These are phyloP conservation scores for Tetrapisispora fleetii DNA, from an alignment of 805 yeast species.

Conservation along the genomic window DNA sequence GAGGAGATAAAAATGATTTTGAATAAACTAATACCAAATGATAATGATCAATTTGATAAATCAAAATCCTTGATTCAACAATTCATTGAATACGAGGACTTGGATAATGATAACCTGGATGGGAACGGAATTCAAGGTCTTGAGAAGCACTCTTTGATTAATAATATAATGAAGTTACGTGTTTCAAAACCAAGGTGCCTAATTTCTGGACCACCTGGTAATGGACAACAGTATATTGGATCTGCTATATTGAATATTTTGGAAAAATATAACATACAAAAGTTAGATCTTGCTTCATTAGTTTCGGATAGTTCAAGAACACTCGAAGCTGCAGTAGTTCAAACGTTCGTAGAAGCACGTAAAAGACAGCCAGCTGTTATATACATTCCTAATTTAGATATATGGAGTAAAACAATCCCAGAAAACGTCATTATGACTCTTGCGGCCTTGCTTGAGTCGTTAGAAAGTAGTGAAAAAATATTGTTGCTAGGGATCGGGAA, in stretches of 20 bases:
- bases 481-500: slow-evolving; percentile 68
- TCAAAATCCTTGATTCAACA: slow-evolving; percentile 26
- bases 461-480: slow-evolving; percentile 63
- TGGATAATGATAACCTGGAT: slow-evolving; percentile 17
- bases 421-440: slow-evolving; percentile 64
- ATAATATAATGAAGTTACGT: slow-evolving; percentile 44
- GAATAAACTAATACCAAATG: slow-evolving; percentile 51
- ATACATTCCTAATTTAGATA: slow-evolving; percentile 71
- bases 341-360: slow-evolving; percentile 75
- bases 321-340: slow-evolving; percentile 76
- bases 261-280: slow-evolving; percentile 86
- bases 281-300: slow-evolving; percentile 68
- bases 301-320: slow-evolving; percentile 72
- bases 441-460: slow-evolving; percentile 53
- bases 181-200: slow-evolving; percentile 74
- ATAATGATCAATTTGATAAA: slow-evolving; percentile 10
- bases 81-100: slow-evolving; percentile 27
- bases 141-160: slow-evolving; percentile 51
- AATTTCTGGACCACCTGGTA: slow-evolving; percentile 63
- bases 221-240: slow-evolving; percentile 80
- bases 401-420: slow-evolving; percentile 62
- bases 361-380: slow-evolving; percentile 84
- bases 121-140: slow-evolving; percentile 51
- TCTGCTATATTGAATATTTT: slow-evolving; percentile 71
- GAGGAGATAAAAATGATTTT: slow-evolving; percentile 38